Conservation (phyloP, 164 flowering plant genomes). For the Vitis amurensis region DNA sequence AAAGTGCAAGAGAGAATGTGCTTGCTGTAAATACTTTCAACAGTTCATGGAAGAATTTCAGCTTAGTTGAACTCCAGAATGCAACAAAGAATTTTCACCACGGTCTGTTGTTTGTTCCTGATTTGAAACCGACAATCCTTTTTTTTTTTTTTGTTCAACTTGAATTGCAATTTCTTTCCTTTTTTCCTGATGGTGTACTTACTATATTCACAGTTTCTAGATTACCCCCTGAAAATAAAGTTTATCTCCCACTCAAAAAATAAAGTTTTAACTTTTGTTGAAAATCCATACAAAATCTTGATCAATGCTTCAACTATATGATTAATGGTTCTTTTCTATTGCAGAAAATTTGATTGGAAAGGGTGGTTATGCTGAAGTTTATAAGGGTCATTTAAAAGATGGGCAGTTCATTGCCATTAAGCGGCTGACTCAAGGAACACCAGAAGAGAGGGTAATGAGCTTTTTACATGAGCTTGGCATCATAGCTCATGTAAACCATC, state of each 20-base stretch:
- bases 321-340: conserved; percentile 3
- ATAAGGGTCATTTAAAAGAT: conserved; percentile 43
- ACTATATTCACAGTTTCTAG: too few relatives aligned
- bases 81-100: conserved; percentile 49
- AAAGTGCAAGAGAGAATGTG: conserved; percentile 21
- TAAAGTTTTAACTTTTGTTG: too few relatives aligned
- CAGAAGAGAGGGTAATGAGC: conserved; percentile 33
- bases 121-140: background rate
- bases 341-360: conserved; percentile 56
- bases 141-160: too few relatives aligned
- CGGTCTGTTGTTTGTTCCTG: conserved; percentile 24
- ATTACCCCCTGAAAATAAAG: too few relatives aligned
- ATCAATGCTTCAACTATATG: background rate
- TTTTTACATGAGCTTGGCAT: conserved; percentile 62
- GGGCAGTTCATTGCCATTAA: conserved; percentile 56
- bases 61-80: conserved; percentile 31
- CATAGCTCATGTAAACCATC: conserved; percentile 62
- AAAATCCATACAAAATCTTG: too few relatives aligned
- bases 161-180: too few relatives aligned
- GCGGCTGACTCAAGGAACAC: conserved; percentile 41
- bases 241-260: too few relatives aligned
- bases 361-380: conserved; percentile 66
- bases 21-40: conserved; percentile 23
- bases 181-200: too few relatives aligned
- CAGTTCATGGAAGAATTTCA: conserved; percentile 39